Percentiles rank a stretch among this genome's conserved stretches.
Evolutionary conservation across 345 rosid species (phyloP).

Genomic region (Pugionium cornutum): DNA sequence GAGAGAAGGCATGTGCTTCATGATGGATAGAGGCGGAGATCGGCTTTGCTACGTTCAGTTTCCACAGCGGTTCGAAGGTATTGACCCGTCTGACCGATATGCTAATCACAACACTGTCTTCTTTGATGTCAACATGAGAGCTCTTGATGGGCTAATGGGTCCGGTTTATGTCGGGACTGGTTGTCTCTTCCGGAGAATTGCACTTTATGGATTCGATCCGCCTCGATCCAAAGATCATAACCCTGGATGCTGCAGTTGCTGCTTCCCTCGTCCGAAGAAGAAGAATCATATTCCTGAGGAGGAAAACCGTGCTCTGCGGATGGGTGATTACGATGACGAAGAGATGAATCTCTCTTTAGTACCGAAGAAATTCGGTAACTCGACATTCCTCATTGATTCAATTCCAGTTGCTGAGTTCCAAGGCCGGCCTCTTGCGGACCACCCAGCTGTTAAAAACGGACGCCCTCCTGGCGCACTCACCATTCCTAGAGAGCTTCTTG

Average conservation of each 20-base stretch:
- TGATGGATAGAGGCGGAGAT: conserved; percentile 99
- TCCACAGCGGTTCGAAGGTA: conserved; percentile 97
- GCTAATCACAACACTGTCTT: conserved; percentile 98
- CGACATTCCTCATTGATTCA: conserved; percentile 78
- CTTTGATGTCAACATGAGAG: conserved; percentile 98
- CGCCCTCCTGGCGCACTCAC: conserved; percentile 96
- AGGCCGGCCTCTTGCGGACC: conserved; percentile 97
- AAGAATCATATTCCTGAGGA: conserved; percentile 61
- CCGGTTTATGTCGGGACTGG: conserved; percentile 98
- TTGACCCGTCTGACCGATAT: conserved; percentile 96
- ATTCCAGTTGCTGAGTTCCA: conserved; percentile 93
- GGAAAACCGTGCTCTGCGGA: conserved; percentile 76
- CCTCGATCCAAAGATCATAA: conserved; percentile 73
- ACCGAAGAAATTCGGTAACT: conserved; percentile 90
- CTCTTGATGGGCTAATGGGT: conserved; percentile 98
- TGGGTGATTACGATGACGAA: conserved; percentile 88
- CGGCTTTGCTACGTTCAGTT: conserved; percentile 92
- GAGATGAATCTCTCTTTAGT: conserved; percentile 72
- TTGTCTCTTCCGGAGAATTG: conserved; percentile 87
- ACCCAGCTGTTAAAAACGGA: conserved; percentile 88
- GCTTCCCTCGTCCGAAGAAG: conserved; percentile 63
- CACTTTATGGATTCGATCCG: conserved; percentile 93
- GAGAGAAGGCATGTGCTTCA: conserved; percentile 99
- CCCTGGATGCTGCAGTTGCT: conserved; percentile 70
- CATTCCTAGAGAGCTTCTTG: conserved; percentile 85